Evolutionary conservation across 768 basidiomycete genomes (phyloP).

Genomic region (Collybia sp.): DNA sequence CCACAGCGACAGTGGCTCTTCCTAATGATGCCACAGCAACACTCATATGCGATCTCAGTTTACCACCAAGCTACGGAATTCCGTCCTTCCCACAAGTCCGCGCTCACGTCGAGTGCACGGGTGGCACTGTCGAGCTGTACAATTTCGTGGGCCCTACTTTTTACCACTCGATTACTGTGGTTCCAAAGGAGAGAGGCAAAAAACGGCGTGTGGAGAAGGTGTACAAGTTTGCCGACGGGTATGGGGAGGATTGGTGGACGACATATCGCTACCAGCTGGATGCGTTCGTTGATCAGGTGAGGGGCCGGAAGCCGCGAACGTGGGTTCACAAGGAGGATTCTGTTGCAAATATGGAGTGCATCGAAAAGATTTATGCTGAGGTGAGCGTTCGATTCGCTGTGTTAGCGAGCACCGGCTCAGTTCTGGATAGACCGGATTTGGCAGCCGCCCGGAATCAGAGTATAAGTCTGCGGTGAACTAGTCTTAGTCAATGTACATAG

Average conservation of each 20-base stretch:
- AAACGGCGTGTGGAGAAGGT: slow-evolving; percentile 35
- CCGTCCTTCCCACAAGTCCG: slow-evolving; percentile 30
- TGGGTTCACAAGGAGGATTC: slow-evolving; percentile 56
- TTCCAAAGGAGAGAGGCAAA: slow-evolving; percentile 15
- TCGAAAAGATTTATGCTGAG: slow-evolving; percentile 55
- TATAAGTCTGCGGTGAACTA: neutral
- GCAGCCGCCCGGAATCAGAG: slow-evolving; percentile 19
- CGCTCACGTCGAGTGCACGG: slow-evolving; percentile 36
- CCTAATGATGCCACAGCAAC: slow-evolving; percentile 28
- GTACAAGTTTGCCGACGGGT: slow-evolving; percentile 38
- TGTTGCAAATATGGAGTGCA: slow-evolving; percentile 48
- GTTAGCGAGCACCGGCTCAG: neutral
- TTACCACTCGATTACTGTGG: slow-evolving; percentile 46
- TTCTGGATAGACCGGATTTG: slow-evolving; percentile 14
- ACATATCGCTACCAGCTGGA: slow-evolving; percentile 57
- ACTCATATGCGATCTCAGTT: slow-evolving; percentile 27
- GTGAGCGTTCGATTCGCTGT: slow-evolving; percentile 18
- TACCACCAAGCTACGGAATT: slow-evolving; percentile 22
- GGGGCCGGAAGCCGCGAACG: slow-evolving; percentile 43
- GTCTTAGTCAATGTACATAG: too few species aligned
- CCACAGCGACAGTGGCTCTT: slow-evolving; percentile 23
- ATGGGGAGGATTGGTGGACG: slow-evolving; percentile 57
- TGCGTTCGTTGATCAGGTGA: slow-evolving; percentile 56
- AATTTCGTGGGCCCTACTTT: slow-evolving; percentile 42
- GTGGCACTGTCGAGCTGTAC: slow-evolving; percentile 33